phyloP scores from a whole-genome alignment of 306 rosid species.

The Sophora flavescens region DNA sequence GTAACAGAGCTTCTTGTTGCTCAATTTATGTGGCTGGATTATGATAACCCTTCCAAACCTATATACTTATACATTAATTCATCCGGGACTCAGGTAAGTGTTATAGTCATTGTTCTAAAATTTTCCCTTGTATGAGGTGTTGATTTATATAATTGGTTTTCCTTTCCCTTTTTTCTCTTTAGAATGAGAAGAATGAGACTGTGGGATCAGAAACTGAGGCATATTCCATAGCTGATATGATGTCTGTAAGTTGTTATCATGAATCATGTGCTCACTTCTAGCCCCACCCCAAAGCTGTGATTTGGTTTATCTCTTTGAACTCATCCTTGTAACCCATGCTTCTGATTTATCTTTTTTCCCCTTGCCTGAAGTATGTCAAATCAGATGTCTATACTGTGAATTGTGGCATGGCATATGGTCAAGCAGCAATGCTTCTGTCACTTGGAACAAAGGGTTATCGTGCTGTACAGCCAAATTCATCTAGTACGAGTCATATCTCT shows the following conservation, averaged over 20 bases:
- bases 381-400: slow-evolving; percentile 86
- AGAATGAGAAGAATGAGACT: slow-evolving; percentile 84
- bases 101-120: slow-evolving; percentile 31
- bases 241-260: slow-evolving; percentile 71
- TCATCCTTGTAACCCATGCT: slow-evolving; percentile 7
- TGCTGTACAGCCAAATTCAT: slow-evolving; percentile 79
- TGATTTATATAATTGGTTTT: slow-evolving; percentile 43
- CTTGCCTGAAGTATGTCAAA: slow-evolving; percentile 72
- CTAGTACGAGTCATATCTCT: slow-evolving; percentile 63
- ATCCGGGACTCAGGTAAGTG: slow-evolving; percentile 84
- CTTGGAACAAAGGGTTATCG: slow-evolving; percentile 90
- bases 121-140: slow-evolving; percentile 6
- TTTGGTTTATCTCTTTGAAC: slow-evolving; percentile 34
- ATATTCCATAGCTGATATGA: slow-evolving; percentile 88
- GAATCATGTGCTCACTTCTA: not conserved
- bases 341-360: slow-evolving; percentile 22
- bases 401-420: slow-evolving; percentile 91
- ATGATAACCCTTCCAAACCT: slow-evolving; percentile 82
- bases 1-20: slow-evolving; percentile 96
- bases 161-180: slow-evolving; percentile 43
- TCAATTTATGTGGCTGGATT: slow-evolving; percentile 95
- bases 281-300: slow-evolving; percentile 9
- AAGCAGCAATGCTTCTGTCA: slow-evolving; percentile 93
- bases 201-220: slow-evolving; percentile 96
- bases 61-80: slow-evolving; percentile 91